Base-by-base conservation (phyloP, 1,284 basidiomycete species). In the Filobasidium uniguttulatum region DNA sequence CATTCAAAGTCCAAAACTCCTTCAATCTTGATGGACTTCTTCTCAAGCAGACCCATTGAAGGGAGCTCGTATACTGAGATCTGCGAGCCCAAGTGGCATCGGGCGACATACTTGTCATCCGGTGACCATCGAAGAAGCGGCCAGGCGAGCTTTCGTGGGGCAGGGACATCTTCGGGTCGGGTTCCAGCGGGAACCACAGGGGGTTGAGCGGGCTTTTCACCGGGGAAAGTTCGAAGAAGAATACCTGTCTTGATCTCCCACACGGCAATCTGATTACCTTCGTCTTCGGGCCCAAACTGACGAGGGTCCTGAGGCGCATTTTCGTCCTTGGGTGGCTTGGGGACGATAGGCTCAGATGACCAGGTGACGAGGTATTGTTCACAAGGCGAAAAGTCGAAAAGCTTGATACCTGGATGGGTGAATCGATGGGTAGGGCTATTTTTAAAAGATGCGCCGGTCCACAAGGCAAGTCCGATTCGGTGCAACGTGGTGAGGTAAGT, bases 1-100 rank as follows among this genome's bases (percentile, higher is more conserved):
- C 94, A 99, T 72, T 98, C 94, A 69, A 98, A 98, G 72, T 98
- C 94, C 58, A 91, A 77, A 31, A 99, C 93, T 22, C 93, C 94
- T 61, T 98, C 91, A 54, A 98, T 86, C 75, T 97, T 97, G 71
- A 98, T 74, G 60, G 84, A 88, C 75, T 97, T 99, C 74, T 96
- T 97, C 61, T 89, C 93, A 55, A 97, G 79, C 47, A 98, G 74
- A 60, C 82, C 81, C 90, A 99, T 96, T 54, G 78, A 77, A 12
- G 94, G 94, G 49, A 93, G 78, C 70, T 96, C 89, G 71, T 98
- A 91, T 44, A 98, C 82, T 63, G 89, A 90, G 71, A 99, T 97
- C 71, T 86, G 85, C 65, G 87, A 81, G 28, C 88, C 88, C 25
- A 85, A 81, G 28, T 84, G 85, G 57, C 89, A 77, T 45, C 90